phyloP scores from a whole-genome alignment of 768 basidiomycete genomes.

The Lentinus brumalis region DNA sequence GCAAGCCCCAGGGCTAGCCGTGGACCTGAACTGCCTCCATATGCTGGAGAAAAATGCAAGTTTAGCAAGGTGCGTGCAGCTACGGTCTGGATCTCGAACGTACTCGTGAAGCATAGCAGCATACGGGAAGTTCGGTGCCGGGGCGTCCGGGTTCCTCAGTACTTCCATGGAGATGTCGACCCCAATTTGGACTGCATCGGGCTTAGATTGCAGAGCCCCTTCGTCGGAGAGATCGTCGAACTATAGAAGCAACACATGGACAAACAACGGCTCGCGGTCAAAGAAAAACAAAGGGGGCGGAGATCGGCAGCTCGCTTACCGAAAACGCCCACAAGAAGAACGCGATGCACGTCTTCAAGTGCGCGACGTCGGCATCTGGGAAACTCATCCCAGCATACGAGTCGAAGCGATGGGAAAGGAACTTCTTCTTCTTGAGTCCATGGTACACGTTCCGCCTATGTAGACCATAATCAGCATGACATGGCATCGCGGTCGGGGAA shows the following conservation, averaged over 20 bases:
- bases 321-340: constrained; percentile 44
- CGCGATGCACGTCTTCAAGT: constrained; percentile 38
- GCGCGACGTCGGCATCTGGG: constrained; percentile 38
- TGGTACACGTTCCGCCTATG: constrained; percentile 37
- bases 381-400: constrained; percentile 41
- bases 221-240: constrained; percentile 42
- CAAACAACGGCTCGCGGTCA: background rate
- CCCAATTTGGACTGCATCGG: constrained; percentile 36
- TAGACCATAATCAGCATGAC: background rate
- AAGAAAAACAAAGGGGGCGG: background rate
- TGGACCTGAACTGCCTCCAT: constrained; percentile 36
- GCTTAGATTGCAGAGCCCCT: constrained; percentile 36
- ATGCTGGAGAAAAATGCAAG: constrained; percentile 25
- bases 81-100: constrained; percentile 10
- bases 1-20: constrained; percentile 39
- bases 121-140: constrained; percentile 37
- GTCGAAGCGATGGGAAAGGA: constrained; percentile 41
- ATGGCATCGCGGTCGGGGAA: background rate
- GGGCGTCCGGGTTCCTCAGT: constrained; percentile 28
- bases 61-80: constrained; percentile 6
- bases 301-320: constrained; percentile 23
- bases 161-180: constrained; percentile 36
- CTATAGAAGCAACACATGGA: constrained; percentile 17
- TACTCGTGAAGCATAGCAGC: constrained; percentile 43
- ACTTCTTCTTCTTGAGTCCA: constrained; percentile 36